Base-by-base conservation (phyloP, 129 eudicot species). In the Apium graveolens region DNA sequence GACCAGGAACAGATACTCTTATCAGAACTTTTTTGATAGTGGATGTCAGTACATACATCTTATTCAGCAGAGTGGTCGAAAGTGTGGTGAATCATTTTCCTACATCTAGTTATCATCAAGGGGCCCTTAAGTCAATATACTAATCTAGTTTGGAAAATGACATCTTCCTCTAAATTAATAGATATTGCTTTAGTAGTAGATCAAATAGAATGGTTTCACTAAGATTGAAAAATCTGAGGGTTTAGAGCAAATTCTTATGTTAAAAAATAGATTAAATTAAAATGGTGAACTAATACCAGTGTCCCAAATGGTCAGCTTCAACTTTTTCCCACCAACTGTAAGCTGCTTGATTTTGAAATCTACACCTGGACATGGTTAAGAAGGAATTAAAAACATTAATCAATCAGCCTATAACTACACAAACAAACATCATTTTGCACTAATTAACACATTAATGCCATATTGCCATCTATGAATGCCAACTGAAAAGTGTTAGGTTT, bases 231-330 rank as follows among this genome's bases (percentile, higher is more conserved):
- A 41, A 20, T 38, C 46, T 11, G 38, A 73, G 55, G 24, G 55
- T 8, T 41, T 24, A 11, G 29, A 43, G 16, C 76, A 24, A 73
- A 0, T 14, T 26, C 21, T 42, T 11, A 48, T 43, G 3, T 62
- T 42, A 41, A 21, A 21, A 35, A 37, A 76, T 2, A n/a, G 14
- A 78, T 35, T 29, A 13, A 77, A 31, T 37, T 5, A 39, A 45
- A 35, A 60, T 2, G 9, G 26, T 38, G 13, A 42, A 17, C 39
- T 46, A 51, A 70, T 86, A 90, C 98, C 98, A 31, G 98, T 93
- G 81, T 93, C 98, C 98, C 98, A 93, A 72, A 93, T 93, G n/a
- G 94, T 90, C 78, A 93, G 92, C 86, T 93, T 90, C 87, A 90
- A 71, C 84, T 76, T 90, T 83, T 89, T 93, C 73, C 93, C 98